Evolutionary conservation across 345 rosid genomes (phyloP).

Genomic region (Eucalyptus marginata): DNA sequence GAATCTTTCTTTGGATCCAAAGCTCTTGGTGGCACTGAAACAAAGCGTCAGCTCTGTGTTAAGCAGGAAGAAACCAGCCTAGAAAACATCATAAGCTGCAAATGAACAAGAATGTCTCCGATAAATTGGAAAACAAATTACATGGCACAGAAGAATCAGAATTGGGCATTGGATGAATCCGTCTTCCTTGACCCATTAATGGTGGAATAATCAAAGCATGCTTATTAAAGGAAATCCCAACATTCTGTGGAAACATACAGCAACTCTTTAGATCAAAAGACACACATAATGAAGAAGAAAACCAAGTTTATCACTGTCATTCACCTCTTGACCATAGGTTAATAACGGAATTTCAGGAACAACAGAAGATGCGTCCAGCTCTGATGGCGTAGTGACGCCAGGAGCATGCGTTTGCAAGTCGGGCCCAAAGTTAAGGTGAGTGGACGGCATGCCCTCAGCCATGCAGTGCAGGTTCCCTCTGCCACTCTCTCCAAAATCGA

Average conservation of each 20-base stretch:
- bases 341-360: slow-evolving; percentile 51
- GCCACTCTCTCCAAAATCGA: slow-evolving; percentile 13
- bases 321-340: slow-evolving; percentile 66
- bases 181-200: slow-evolving; percentile 33
- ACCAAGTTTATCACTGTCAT: not conserved
- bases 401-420: slow-evolving; percentile 9
- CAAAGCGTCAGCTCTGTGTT: not conserved
- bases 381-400: slow-evolving; percentile 24
- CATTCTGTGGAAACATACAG: slow-evolving; percentile 29
- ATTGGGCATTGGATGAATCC: slow-evolving; percentile 39
- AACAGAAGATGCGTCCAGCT: slow-evolving; percentile 42
- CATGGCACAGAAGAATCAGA: slow-evolving; percentile 44
- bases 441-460: slow-evolving; percentile 33
- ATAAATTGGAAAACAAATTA: slow-evolving; percentile 9
- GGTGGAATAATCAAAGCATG: slow-evolving; percentile 81
- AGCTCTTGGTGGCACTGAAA: slow-evolving; percentile 65
- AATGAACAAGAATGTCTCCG: not conserved
- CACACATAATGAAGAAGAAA: not conserved
- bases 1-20: slow-evolving; percentile 85
- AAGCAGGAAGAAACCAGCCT: not conserved
- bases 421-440: slow-evolving; percentile 37
- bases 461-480: slow-evolving; percentile 26
- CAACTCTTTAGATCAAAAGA: not conserved
- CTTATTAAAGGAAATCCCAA: slow-evolving; percentile 54
- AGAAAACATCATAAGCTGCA: not conserved